Conservation (phyloP, 2,329 filamentous ascomycete genomes). For the Diaporthe eres region DNA sequence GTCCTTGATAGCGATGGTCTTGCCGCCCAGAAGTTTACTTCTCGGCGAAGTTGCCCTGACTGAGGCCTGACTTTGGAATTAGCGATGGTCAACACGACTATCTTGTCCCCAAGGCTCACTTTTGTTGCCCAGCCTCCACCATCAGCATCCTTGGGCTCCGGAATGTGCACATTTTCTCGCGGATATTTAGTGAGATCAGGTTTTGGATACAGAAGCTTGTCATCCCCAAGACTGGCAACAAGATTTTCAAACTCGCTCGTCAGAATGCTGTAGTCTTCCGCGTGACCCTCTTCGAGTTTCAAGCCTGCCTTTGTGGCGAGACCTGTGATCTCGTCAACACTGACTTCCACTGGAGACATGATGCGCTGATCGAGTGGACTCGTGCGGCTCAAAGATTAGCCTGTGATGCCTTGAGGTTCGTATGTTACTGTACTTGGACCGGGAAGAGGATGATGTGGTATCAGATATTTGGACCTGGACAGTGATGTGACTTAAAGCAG, state of each 20-base stretch:
- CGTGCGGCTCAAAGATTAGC: too few relatives aligned
- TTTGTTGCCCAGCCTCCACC: constrained; percentile 35
- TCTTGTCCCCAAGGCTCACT: not conserved
- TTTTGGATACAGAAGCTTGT: constrained; percentile 28
- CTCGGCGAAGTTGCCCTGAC: constrained; percentile 27
- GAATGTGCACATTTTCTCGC: constrained; percentile 28
- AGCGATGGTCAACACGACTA: not conserved
- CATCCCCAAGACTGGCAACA: constrained; percentile 34
- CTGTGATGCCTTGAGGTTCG: not conserved
- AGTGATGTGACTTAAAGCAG: not conserved
- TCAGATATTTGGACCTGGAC: not conserved
- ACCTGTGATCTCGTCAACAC: constrained; percentile 27
- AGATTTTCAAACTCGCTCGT: constrained; percentile 28
- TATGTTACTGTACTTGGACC: not conserved
- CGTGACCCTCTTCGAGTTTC: constrained; percentile 33
- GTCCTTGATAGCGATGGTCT: constrained; percentile 47
- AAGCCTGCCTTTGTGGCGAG: constrained; percentile 34
- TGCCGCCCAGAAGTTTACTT: constrained; percentile 23
- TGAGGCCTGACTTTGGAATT: constrained; percentile 3
- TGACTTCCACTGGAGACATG: constrained; percentile 31
- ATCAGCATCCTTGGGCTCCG: constrained; percentile 24
- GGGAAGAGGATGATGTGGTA: not conserved
- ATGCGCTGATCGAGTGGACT: not conserved
- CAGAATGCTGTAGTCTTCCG: constrained; percentile 29
- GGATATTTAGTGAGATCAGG: constrained; percentile 37